Base-by-base conservation (phyloP, 352 stramenopile genomes). In the Phytopythium delawarense region DNA sequence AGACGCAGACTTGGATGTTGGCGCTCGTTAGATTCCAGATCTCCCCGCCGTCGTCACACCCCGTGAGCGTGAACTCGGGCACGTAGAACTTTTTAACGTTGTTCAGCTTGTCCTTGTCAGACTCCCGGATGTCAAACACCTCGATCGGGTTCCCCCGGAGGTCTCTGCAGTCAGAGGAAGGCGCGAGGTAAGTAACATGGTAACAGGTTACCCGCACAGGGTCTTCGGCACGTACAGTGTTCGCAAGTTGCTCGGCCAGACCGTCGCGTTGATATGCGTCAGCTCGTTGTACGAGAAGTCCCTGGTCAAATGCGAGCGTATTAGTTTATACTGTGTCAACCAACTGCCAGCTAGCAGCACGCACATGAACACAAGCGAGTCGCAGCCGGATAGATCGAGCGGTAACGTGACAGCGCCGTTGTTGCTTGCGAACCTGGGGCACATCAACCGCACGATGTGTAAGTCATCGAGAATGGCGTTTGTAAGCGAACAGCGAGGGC, bases 261-360 rank as follows among this genome's bases (percentile, higher is more conserved):
- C 23, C 4, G 63, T 68, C 20, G 61, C 65, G 35, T 63, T 58
- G 21, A 71, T 61, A 5, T 62, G 44, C 42, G 44, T 28, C 30
- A 71, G 30, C 16, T 62, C 49, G 44, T 71, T 71, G 23, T 48
- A 68, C 23, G 65, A 71, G 35, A 71, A 64, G 55, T 71, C 65
- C n/a, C 65, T 71, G 44, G 5, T 28, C 20, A n/a, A 9, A 7
- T 13, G 4, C 7, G 25, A 35, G 4, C 2, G 12, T 54, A 15
- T 23, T 28, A n/a, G 12, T 30, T 30, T 12, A 28, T 5, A 30
- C 1, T 34, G 13, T 11, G 21, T 8, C n/a, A 34, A 1, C 4
- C 20, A 18, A 48, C 42, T 2, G 20, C 21, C 20, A 23, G 7
- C 4, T 2, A 28, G 28, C 11, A 18, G 48, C 15, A 57, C 34